Evolutionary conservation across 768 basidiomycete genomes (phyloP).

Genomic region (Inosperma sp.): DNA sequence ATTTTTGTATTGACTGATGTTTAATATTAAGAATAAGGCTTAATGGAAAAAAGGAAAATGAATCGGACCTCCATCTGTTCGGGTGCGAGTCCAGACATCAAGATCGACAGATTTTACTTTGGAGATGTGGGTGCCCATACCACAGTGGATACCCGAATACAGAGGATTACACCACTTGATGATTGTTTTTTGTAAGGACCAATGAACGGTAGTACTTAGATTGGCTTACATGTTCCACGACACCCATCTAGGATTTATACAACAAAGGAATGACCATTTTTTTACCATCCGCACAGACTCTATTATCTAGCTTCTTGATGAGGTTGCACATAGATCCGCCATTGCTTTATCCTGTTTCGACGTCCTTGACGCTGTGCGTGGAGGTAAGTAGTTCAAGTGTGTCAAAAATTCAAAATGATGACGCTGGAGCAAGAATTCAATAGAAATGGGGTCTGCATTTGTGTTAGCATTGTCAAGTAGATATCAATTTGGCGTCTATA

Average conservation of each 20-base stretch:
- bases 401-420: too few species aligned
- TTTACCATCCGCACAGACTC: constrained; percentile 93
- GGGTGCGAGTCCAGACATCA: constrained; percentile 93
- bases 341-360: constrained; percentile 76
- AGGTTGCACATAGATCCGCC: constrained; percentile 76
- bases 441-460: too few species aligned
- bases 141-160: constrained; percentile 95
- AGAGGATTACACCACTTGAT: constrained; percentile 82
- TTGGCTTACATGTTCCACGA: too few species aligned
- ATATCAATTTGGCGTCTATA: too few species aligned
- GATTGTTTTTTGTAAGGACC: constrained; percentile 10
- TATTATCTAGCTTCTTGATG: constrained; percentile 87
- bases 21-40: too few species aligned
- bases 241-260: constrained; percentile 85
- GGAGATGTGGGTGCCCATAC: constrained; percentile 98
- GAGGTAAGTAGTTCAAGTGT: too few species aligned
- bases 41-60: too few species aligned
- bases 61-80: constrained; percentile 86
- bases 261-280: constrained; percentile 51
- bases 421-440: too few species aligned
- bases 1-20: too few species aligned
- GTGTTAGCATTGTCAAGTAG: too few species aligned
- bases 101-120: too few species aligned
- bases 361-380: constrained; percentile 29
- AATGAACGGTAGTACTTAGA: background rate